These are phyloP conservation scores for Lentinula guzmanii DNA, from an alignment of 768 basidiomycete species.

Conservation along the genomic window DNA sequence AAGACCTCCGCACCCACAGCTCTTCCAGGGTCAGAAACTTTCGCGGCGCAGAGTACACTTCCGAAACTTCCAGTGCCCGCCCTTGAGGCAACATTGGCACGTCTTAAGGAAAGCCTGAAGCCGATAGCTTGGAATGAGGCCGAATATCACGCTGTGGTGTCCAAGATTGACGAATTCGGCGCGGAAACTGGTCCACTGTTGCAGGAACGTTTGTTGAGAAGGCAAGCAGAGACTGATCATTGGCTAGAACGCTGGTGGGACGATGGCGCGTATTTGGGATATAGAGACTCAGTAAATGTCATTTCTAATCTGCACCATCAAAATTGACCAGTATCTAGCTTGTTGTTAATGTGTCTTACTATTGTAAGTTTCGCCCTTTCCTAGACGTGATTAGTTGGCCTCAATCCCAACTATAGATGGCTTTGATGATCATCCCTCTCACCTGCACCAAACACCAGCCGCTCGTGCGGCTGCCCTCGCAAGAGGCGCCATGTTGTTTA, in stretches of 20 bases:
- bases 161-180: conserved; percentile 67
- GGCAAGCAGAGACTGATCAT: conserved; percentile 51
- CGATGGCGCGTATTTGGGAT: conserved; percentile 72
- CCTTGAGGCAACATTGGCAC: conserved; percentile 57
- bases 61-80: conserved; percentile 73
- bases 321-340: conserved; percentile 34
- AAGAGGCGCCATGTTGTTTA: conserved; percentile 68
- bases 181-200: conserved; percentile 43
- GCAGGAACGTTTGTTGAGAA: conserved; percentile 56
- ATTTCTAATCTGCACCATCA: not conserved
- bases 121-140: conserved; percentile 65
- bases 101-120: conserved; percentile 62
- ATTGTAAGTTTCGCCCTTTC: conserved; percentile 46
- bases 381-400: not conserved
- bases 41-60: conserved; percentile 56
- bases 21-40: conserved; percentile 48
- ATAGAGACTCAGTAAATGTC: conserved; percentile 70
- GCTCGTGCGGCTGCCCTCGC: conserved; percentile 69
- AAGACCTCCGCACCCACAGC: conserved; percentile 64
- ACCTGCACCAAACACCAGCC: conserved; percentile 50
- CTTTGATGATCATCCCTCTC: conserved; percentile 60
- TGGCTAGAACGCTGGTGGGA: conserved; percentile 99
- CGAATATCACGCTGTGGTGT: conserved; percentile 48
- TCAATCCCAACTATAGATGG: conserved; percentile 50
- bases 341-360: conserved; percentile 91